A percentile compares a stretch with the other conserved stretches of the same genome.
phyloP scores from a whole-genome alignment of 139 green algal genomes.

The Volvox reticuliferus region DNA sequence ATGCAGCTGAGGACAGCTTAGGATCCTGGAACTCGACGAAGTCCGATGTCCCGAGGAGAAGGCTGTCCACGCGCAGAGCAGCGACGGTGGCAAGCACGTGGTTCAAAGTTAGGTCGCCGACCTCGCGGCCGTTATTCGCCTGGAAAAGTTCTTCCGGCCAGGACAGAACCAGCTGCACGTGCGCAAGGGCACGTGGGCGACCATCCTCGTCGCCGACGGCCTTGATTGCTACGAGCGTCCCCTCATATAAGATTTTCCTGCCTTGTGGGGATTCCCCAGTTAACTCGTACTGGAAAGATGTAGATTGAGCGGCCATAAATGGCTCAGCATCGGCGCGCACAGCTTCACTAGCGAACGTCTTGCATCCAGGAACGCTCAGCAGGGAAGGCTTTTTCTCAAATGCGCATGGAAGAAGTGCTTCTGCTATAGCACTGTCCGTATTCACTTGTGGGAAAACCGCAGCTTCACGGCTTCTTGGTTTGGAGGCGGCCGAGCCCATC shows the following conservation, averaged over 20 bases:
- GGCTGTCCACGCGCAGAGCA: not conserved
- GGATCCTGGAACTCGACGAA: not conserved
- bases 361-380: too few relatives aligned
- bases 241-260: not conserved
- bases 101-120: not conserved
- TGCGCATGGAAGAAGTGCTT: too few relatives aligned
- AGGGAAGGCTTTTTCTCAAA: too few relatives aligned
- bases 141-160: not conserved
- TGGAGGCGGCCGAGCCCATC: too few relatives aligned
- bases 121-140: not conserved
- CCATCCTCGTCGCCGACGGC: not conserved
- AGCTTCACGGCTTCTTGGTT: too few relatives aligned
- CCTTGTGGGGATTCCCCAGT: too few relatives aligned
- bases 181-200: not conserved
- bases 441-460: too few relatives aligned
- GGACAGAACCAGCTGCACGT: not conserved
- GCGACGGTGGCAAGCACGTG: not conserved
- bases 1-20: not conserved
- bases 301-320: too few relatives aligned
- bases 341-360: too few relatives aligned
- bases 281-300: too few relatives aligned
- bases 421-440: too few relatives aligned
- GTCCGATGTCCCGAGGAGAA: not conserved
- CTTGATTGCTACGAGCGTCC: not conserved
- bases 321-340: too few relatives aligned